phyloP scores from a whole-genome alignment of 805 yeast species.

The Schwanniomyces polymorphus region DNA sequence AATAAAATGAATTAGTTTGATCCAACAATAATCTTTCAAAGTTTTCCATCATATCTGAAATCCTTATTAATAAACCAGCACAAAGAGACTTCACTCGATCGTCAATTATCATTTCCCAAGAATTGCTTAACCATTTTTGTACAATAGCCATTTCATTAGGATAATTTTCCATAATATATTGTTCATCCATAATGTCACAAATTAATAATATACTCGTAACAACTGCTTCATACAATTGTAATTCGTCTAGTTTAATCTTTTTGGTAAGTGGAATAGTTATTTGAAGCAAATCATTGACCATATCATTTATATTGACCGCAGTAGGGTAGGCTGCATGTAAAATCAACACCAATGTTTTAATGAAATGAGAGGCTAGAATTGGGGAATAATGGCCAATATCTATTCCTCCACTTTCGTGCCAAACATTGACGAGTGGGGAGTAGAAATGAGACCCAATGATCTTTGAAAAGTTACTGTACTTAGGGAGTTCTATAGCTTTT shows the following conservation, averaged over 20 bases:
- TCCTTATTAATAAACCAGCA: slow-evolving; percentile 39
- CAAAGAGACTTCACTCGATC: slow-evolving; percentile 34
- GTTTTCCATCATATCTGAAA: slow-evolving; percentile 20
- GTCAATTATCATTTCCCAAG: slow-evolving; percentile 39
- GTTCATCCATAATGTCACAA: slow-evolving; percentile 32
- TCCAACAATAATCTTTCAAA: slow-evolving; percentile 31
- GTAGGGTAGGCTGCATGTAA: slow-evolving; percentile 61
- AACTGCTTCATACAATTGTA: slow-evolving; percentile 37
- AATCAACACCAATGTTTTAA: slow-evolving; percentile 58
- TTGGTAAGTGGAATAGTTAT: slow-evolving; percentile 26
- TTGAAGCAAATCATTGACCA: slow-evolving; percentile 54
- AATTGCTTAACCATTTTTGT: slow-evolving; percentile 24
- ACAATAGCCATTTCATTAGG: slow-evolving; percentile 17
- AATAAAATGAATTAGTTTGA: slow-evolving; percentile 27
- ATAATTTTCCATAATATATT: slow-evolving; percentile 19
- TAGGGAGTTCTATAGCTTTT: slow-evolving; percentile 8
- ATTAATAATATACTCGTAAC: slow-evolving; percentile 37
- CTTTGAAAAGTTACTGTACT: slow-evolving; percentile 37
- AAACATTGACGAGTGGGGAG: slow-evolving; percentile 54
- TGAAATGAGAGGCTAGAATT: slow-evolving; percentile 55
- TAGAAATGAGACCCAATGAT: slow-evolving; percentile 47
- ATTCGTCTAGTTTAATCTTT: slow-evolving; percentile 21
- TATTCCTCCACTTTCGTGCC: slow-evolving; percentile 50
- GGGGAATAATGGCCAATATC: slow-evolving; percentile 55
- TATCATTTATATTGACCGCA: slow-evolving; percentile 48